Evolutionary conservation across 345 rosid genomes (phyloP).

Genomic region (Mercurialis annua): DNA sequence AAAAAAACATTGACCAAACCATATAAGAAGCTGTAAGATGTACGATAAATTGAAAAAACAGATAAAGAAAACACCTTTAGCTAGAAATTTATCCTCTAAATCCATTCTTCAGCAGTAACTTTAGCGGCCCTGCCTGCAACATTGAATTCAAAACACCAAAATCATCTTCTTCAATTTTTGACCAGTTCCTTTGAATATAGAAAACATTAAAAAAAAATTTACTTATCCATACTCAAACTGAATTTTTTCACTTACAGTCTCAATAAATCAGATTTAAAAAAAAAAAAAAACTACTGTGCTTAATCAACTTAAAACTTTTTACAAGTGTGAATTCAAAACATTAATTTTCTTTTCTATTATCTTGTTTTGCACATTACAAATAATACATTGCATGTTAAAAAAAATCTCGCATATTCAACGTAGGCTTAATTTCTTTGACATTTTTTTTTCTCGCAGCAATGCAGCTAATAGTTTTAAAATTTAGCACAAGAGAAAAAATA

Average conservation of each 20-base stretch:
- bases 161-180: neutral
- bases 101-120: constrained; percentile 40
- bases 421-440: neutral
- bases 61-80: constrained; percentile 43
- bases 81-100: constrained; percentile 43
- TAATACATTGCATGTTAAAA: neutral
- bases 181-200: neutral
- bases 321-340: neutral
- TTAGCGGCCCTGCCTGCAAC: constrained; percentile 32
- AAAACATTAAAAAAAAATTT: neutral
- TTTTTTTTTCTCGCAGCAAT: constrained; percentile 19
- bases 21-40: neutral
- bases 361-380: neutral
- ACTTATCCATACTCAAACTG: neutral
- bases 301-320: neutral
- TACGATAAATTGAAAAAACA: neutral
- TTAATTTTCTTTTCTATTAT: neutral
- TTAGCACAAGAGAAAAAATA: neutral
- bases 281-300: neutral
- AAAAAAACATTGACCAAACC: neutral
- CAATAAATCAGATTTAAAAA: no score
- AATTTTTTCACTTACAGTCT: neutral
- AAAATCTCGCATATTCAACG: neutral
- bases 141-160: constrained; percentile 1
- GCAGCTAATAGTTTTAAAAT: no score